Evolutionary conservation across 345 rosid genomes (phyloP).

Genomic region (Stellera chamaejasme): DNA sequence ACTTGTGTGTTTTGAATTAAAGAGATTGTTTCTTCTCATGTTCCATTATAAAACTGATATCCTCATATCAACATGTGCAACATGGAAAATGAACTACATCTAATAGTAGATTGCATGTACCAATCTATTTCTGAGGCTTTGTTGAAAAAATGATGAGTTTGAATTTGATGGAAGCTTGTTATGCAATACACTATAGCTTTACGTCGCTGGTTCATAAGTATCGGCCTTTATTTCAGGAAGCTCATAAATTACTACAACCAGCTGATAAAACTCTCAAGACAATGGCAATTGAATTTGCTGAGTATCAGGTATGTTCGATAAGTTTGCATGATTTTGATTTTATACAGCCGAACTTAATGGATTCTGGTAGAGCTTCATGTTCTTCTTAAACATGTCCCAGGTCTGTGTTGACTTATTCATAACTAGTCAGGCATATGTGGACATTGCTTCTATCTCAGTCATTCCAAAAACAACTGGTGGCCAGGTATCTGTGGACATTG

Average conservation of each 20-base stretch:
- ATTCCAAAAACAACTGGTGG: conserved; percentile 96
- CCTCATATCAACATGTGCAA: too few species aligned
- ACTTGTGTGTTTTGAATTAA: too few species aligned
- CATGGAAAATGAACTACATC: too few species aligned
- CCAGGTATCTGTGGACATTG: conserved; percentile 41
- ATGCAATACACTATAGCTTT: not conserved
- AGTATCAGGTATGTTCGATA: conserved; percentile 62
- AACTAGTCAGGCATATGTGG: conserved; percentile 82
- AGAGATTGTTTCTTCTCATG: too few species aligned
- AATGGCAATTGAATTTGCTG: conserved; percentile 98
- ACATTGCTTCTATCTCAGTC: conserved; percentile 81
- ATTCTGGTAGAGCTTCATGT: conserved; percentile 7
- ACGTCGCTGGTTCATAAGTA: conserved; percentile 4
- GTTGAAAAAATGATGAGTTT: not conserved
- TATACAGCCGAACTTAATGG: not conserved
- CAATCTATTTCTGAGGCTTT: too few species aligned
- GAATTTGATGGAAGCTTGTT: not conserved
- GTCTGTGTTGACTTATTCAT: conserved; percentile 94
- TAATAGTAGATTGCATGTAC: too few species aligned
- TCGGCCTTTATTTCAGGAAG: conserved; percentile 52
- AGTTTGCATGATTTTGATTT: conserved; percentile 6
- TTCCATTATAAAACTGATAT: too few species aligned
- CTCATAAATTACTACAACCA: conserved; percentile 90
- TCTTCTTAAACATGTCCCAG: conserved; percentile 32
- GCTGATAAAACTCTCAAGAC: conserved; percentile 84